Conservation (phyloP, 768 basidiomycete species). For the Phanerochaete sordida region DNA sequence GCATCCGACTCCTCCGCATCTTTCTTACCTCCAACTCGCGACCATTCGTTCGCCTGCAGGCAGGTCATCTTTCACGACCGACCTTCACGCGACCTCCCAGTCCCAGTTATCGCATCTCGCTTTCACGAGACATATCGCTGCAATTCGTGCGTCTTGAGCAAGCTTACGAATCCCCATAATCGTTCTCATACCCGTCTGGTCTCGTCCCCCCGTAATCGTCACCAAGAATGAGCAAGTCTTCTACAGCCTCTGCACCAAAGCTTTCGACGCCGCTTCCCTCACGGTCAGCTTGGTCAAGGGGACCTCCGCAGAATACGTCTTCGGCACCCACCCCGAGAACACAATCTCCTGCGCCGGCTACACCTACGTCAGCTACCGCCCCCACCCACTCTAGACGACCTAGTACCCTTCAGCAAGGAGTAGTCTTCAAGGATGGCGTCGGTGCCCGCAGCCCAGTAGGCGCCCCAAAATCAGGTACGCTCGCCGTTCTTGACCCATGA, state of each 20-base stretch:
- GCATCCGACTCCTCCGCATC: slow-evolving; percentile 23
- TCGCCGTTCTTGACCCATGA: background rate
- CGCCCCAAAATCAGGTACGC: slow-evolving; percentile 63
- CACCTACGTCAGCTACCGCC: slow-evolving; percentile 36
- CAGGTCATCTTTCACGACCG: slow-evolving; percentile 87
- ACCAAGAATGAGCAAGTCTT: slow-evolving; percentile 90
- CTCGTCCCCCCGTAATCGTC: background rate
- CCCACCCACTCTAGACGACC: slow-evolving; percentile 74
- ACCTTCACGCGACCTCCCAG: slow-evolving; percentile 61
- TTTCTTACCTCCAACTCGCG: slow-evolving; percentile 43
- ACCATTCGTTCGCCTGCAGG: slow-evolving; percentile 70
- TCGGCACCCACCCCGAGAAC: slow-evolving; percentile 63
- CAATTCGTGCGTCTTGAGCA: slow-evolving; percentile 27
- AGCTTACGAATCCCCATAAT: background rate
- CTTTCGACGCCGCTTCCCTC: slow-evolving; percentile 68
- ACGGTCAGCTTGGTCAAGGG: slow-evolving; percentile 90
- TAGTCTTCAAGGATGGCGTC: slow-evolving; percentile 78
- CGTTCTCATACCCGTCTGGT: background rate
- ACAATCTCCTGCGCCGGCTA: slow-evolving; percentile 60
- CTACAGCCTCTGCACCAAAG: slow-evolving; percentile 69
- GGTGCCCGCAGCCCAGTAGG: slow-evolving; percentile 62
- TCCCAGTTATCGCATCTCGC: slow-evolving; percentile 45
- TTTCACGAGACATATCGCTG: slow-evolving; percentile 38
- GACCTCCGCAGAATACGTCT: slow-evolving; percentile 64
- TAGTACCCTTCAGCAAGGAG: slow-evolving; percentile 67